Percentiles rank a stretch among this genome's conserved stretches.
Conservation (phyloP, 2,329 filamentous ascomycete genomes). For the Bipolaris cookei region DNA sequence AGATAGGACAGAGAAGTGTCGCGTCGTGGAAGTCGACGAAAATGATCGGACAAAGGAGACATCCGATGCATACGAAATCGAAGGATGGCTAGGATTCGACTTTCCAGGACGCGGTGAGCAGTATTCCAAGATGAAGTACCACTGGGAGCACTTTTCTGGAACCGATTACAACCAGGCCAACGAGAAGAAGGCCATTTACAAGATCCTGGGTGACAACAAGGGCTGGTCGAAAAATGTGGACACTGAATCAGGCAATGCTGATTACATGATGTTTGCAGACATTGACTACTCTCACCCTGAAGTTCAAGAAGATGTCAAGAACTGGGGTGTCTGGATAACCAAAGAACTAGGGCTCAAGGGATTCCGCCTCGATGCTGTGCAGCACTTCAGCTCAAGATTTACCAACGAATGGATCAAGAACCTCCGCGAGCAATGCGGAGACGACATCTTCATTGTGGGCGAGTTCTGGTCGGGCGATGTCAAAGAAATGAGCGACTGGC, state of each 20-base stretch:
- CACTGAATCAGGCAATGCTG: conserved; percentile 68
- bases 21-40: conserved; percentile 68
- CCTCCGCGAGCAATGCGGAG: conserved; percentile 57
- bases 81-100: conserved; percentile 71
- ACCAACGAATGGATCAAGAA: conserved; percentile 67
- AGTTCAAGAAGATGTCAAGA: conserved; percentile 66
- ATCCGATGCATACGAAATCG: conserved; percentile 65
- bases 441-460: conserved; percentile 68
- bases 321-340: conserved; percentile 73
- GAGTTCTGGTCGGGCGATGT: conserved; percentile 72
- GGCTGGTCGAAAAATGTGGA: conserved; percentile 69
- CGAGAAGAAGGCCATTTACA: conserved; percentile 68
- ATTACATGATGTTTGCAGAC: conserved; percentile 76
- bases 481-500: conserved; percentile 62
- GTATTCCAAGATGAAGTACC: conserved; percentile 69
- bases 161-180: conserved; percentile 68
- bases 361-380: conserved; percentile 74
- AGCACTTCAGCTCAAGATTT: conserved; percentile 74
- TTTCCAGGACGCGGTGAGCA: conserved; percentile 66
- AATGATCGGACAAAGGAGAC: conserved; percentile 63
- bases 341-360: conserved; percentile 66
- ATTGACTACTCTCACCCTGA: conserved; percentile 66
- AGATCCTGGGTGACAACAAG: conserved; percentile 68
- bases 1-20: conserved; percentile 67
- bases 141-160: conserved; percentile 71